These are phyloP conservation scores for Penicillium sp. DNA, from an alignment of 2,329 filamentous ascomycete genomes.

Conservation along the genomic window DNA sequence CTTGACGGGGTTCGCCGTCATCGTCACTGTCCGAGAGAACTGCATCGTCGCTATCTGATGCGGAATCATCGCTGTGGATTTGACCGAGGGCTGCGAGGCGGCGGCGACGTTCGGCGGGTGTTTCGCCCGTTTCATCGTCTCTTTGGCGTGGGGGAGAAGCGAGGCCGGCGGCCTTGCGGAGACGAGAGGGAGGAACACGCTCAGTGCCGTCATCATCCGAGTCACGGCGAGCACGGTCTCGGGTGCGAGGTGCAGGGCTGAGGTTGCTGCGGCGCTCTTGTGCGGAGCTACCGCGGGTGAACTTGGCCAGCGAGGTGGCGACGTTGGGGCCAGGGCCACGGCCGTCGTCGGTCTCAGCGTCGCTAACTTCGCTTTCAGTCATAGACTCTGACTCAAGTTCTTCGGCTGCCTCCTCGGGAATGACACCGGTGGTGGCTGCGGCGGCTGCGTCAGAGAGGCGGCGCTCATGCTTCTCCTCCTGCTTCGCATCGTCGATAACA, in stretches of 20 bases:
- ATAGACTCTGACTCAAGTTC: conserved; percentile 24
- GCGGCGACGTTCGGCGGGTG: conserved; percentile 47
- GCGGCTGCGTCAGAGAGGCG: conserved; percentile 22
- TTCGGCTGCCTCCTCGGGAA: conserved; percentile 13
- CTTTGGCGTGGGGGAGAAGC: conserved; percentile 22
- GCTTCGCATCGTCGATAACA: conserved; percentile 31
- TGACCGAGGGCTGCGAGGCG: conserved; percentile 46
- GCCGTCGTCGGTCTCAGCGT: conserved; percentile 21
- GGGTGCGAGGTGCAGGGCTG: conserved; percentile 25
- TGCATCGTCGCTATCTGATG: conserved; percentile 25
- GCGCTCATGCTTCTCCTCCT: conserved; percentile 26
- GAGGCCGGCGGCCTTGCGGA: conserved; percentile 33
- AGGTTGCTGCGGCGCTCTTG: conserved; percentile 40
- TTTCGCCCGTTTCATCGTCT: conserved; percentile 43
- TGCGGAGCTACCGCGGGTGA: conserved; percentile 36
- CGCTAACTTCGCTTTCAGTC: conserved; percentile 24
- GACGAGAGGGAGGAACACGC: conserved; percentile 40
- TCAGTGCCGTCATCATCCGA: conserved; percentile 46
- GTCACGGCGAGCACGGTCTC: conserved; percentile 30
- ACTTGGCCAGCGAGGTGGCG: conserved; percentile 37
- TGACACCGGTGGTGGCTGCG: conserved; percentile 11
- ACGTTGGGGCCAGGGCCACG: conserved; percentile 35
- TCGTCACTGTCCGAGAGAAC: conserved; percentile 27
- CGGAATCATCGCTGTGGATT: conserved; percentile 26
- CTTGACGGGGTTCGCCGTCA: conserved; percentile 18